A percentile compares a stretch with the other conserved stretches of the same genome.
phyloP scores from a whole-genome alignment of 2,329 filamentous ascomycete species.

The Sporothrix brunneoviolacea region DNA sequence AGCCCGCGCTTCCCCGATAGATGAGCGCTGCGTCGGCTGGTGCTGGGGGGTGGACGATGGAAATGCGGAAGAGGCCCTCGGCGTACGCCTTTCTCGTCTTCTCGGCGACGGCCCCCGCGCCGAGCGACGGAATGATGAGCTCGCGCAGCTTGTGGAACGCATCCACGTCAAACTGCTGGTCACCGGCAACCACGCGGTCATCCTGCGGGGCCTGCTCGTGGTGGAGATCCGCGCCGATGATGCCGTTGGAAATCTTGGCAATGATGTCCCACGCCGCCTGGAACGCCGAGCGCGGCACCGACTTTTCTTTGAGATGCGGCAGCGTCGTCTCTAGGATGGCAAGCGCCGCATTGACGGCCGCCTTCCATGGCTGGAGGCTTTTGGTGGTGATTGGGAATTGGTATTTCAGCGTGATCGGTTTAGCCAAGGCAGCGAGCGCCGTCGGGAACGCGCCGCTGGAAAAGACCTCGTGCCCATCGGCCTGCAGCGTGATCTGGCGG shows the following conservation, averaged over 20 bases:
- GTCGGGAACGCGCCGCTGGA: conserved; percentile 57
- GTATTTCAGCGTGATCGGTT: conserved; percentile 74
- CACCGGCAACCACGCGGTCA: conserved; percentile 42
- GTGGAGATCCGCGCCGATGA: conserved; percentile 58
- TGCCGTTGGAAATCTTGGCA: conserved; percentile 59
- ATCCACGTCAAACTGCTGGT: conserved; percentile 75
- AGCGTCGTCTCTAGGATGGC: conserved; percentile 62
- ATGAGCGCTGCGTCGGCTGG: conserved; percentile 50
- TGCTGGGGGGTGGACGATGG: conserved; percentile 65
- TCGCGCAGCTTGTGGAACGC: conserved; percentile 64
- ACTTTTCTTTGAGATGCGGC: conserved; percentile 47
- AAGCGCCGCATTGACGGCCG: conserved; percentile 66
- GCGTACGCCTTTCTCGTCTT: conserved; percentile 62
- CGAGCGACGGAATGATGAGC: conserved; percentile 68
- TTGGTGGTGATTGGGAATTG: conserved; percentile 66
- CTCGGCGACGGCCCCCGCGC: conserved; percentile 58
- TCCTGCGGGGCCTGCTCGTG: conserved; percentile 37
- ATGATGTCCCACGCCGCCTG: conserved; percentile 65
- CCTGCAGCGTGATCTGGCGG: conserved; percentile 51
- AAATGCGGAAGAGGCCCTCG: conserved; percentile 71
- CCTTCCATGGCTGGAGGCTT: conserved; percentile 67
- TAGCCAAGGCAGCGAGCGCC: conserved; percentile 60
- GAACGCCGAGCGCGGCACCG: conserved; percentile 38
- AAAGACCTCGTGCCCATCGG: conserved; percentile 61
- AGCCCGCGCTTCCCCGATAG: conserved; percentile 31